These are phyloP conservation scores for Tetracladium marchalianum DNA, from an alignment of 495 filamentous ascomycete genomes.

Conservation along the genomic window DNA sequence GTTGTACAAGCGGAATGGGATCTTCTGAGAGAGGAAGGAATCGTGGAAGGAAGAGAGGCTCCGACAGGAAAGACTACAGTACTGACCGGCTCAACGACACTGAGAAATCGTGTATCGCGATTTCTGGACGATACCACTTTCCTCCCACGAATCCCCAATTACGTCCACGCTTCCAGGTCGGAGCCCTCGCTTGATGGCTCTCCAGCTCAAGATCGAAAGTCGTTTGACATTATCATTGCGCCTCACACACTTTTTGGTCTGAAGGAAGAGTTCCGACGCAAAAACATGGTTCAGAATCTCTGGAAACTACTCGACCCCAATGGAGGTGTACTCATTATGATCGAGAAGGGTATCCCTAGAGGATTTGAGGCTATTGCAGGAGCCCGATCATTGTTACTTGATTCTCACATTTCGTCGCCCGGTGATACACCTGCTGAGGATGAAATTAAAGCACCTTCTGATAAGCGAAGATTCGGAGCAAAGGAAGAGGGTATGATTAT, in stretches of 20 bases:
- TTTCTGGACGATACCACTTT: constrained; percentile 87
- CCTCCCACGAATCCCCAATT: constrained; percentile 86
- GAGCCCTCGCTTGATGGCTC: constrained; percentile 32
- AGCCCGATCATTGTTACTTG: constrained; percentile 67
- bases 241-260: constrained; percentile 71
- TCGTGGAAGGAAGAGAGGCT: constrained; percentile 25
- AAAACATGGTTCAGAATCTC: constrained; percentile 68
- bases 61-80: constrained; percentile 39
- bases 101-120: constrained; percentile 65
- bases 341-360: constrained; percentile 85
- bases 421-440: constrained; percentile 24
- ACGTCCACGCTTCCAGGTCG: constrained; percentile 46
- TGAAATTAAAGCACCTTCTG: constrained; percentile 21
- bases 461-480: constrained; percentile 25
- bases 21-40: constrained; percentile 42
- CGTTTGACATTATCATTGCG: constrained; percentile 83
- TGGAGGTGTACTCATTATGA: constrained; percentile 76
- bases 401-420: constrained; percentile 63
- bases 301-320: constrained; percentile 79
- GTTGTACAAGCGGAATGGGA: constrained; percentile 73
- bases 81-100: constrained; percentile 34
- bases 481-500: constrained; percentile 85
- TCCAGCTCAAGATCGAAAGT: constrained; percentile 49
- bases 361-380: constrained; percentile 89
- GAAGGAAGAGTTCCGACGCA: constrained; percentile 62